phyloP scores from a whole-genome alignment of 148 eudicot species.

The Camellia lanceoleosa region DNA sequence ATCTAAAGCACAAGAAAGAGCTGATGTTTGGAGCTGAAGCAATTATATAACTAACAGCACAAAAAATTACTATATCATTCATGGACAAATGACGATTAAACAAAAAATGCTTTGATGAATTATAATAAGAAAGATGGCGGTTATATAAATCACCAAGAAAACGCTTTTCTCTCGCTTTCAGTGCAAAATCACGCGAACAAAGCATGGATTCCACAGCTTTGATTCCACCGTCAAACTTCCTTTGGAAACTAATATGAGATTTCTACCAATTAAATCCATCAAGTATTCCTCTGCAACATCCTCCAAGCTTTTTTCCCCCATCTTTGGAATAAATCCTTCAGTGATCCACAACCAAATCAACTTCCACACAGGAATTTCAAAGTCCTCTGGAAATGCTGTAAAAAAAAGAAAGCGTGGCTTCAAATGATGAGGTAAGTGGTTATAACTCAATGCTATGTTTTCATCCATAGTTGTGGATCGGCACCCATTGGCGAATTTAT shows the following conservation, averaged over 20 bases:
- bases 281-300: slow-evolving; percentile 28
- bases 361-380: slow-evolving; percentile 24
- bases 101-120: neutral
- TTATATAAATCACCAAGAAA: slow-evolving; percentile 6
- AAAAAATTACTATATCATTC: neutral
- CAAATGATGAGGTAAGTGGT: slow-evolving; percentile 29
- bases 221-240: slow-evolving; percentile 15
- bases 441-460: slow-evolving; percentile 28
- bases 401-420: slow-evolving; percentile 36
- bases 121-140: neutral
- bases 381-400: slow-evolving; percentile 20
- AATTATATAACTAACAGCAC: neutral
- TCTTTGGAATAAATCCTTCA: slow-evolving; percentile 28
- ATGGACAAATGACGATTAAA: no score
- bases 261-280: slow-evolving; percentile 32
- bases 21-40: neutral
- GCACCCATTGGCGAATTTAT: neutral
- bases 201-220: slow-evolving; percentile 38
- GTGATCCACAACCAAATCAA: slow-evolving; percentile 38
- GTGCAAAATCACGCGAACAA: slow-evolving; percentile 34
- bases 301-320: slow-evolving; percentile 11
- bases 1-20: neutral
- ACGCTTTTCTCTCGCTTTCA: slow-evolving; percentile 19
- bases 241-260: slow-evolving; percentile 23
- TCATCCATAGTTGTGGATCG: neutral